Evolutionary conservation across 108 stramenopile species (phyloP), one percentile per base, ranked within the genome.

Genomic region (Discostella stelligeroides): DNA sequence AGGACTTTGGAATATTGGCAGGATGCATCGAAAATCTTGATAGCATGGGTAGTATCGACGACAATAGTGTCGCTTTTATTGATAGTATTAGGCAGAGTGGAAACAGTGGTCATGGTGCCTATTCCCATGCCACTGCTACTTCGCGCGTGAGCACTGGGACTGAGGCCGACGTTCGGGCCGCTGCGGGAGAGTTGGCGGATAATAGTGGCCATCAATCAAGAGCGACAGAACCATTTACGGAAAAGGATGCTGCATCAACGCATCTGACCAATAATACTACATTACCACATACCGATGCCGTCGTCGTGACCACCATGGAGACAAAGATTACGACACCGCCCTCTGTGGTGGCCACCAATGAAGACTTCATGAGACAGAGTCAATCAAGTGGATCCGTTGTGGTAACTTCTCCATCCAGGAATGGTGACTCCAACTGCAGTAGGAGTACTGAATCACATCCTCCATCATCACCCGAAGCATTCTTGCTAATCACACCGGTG

Each of bases 21-120:
- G 56, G 56, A 1, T 57, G 56, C 30, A 57, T 57, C 34, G 56
- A 57, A 37, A 57, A 38, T 23, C 25, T 57, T 14, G 56, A 38
- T 13, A 57, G 56, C 56, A 38, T 57, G 34, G n/a, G 9, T 1
- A 23, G 21, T 28, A 18, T n/a, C 14, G 56, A 57, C 13, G 34
- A 34, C 6, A 34, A 34, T 34, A 45, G 43, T 45, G 43, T 45
- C n/a, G 43, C 9, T 8, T 4, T 45, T 10, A 17, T n/a, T 10
- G 43, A 45, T 45, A n/a, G 13, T 2, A 11, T 45, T 13, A 17
- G 15, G n/a, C 13, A 45, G 13, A 11, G 13, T n/a, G n/a, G n/a
- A 2, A 17, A 13, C 2, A 7, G n/a, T 45, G 43, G 15, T n/a
- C 7, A 45, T 8, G 13, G n/a, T 8, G 43, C 13, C 9, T 45